Conservation (phyloP, 2,329 filamentous ascomycete genomes). For the Fusarium stilboides region DNA sequence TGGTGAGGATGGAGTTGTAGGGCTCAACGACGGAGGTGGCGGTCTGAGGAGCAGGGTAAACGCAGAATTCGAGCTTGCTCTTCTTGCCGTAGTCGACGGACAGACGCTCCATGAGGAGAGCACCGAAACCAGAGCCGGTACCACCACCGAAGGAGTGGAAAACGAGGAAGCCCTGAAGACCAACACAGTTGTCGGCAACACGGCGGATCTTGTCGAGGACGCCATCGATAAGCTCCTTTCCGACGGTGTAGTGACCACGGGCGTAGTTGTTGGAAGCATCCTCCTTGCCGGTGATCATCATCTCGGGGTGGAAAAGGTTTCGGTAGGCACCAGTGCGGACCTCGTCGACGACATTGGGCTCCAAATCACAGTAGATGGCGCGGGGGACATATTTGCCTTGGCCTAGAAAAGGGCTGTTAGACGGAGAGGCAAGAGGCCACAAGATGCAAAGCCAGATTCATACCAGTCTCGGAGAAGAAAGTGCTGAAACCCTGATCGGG, state of each 20-base stretch:
- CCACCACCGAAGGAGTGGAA: slow-evolving; percentile 99
- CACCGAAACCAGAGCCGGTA: slow-evolving; percentile 98
- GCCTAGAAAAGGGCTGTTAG: slow-evolving; percentile 67
- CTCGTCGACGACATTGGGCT: slow-evolving; percentile 99
- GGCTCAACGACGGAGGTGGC: slow-evolving; percentile 98
- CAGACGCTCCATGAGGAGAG: slow-evolving; percentile 97
- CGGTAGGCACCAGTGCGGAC: slow-evolving; percentile 98
- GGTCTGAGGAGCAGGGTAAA: slow-evolving; percentile 97
- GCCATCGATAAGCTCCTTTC: slow-evolving; percentile 99
- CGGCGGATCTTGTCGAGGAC: slow-evolving; percentile 98
- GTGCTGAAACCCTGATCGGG: slow-evolving; percentile 99
- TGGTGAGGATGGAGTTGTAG: slow-evolving; percentile 99
- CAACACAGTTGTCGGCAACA: slow-evolving; percentile 97
- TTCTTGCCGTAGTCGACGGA: slow-evolving; percentile 99
- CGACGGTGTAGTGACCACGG: slow-evolving; percentile 99
- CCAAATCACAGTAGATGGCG: slow-evolving; percentile 99
- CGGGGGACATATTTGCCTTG: slow-evolving; percentile 99
- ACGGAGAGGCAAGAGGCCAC: slow-evolving; percentile 29
- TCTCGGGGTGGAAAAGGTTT: slow-evolving; percentile 97
- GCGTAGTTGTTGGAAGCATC: slow-evolving; percentile 99
- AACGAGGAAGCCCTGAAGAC: slow-evolving; percentile 98
- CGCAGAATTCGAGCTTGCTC: slow-evolving; percentile 99
- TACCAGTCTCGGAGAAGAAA: slow-evolving; percentile 99
- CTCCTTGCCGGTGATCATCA: slow-evolving; percentile 99
- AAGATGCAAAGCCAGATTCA: slow-evolving; percentile 24